Percentiles rank a stretch among this genome's conserved stretches.
phyloP scores from a whole-genome alignment of 306 rosid genomes.

The Trifolium dubium region DNA sequence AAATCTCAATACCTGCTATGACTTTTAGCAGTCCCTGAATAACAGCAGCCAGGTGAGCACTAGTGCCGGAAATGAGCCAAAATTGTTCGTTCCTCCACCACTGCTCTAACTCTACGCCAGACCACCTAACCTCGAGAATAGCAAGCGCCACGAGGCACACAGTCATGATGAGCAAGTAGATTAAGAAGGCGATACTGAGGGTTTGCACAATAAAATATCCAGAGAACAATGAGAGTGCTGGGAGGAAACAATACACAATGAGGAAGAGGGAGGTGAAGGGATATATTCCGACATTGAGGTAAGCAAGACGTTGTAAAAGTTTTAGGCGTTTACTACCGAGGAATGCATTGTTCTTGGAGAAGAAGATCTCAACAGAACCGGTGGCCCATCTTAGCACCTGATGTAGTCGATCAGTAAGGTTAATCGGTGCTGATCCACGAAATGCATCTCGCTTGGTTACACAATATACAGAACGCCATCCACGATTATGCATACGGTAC shows the following conservation, averaged over 20 bases:
- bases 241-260: slow-evolving; percentile 61
- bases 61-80: slow-evolving; percentile 61
- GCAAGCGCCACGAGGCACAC: slow-evolving; percentile 44
- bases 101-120: slow-evolving; percentile 53
- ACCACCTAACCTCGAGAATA: slow-evolving; percentile 57
- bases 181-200: slow-evolving; percentile 44
- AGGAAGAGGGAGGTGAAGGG: slow-evolving; percentile 64
- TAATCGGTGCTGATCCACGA: slow-evolving; percentile 60
- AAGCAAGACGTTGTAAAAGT: slow-evolving; percentile 52
- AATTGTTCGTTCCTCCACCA: slow-evolving; percentile 71
- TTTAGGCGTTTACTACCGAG: slow-evolving; percentile 45
- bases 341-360: slow-evolving; percentile 57
- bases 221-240: slow-evolving; percentile 53
- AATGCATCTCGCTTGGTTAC: slow-evolving; percentile 60
- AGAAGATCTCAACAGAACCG: slow-evolving; percentile 63
- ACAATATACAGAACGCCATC: slow-evolving; percentile 65
- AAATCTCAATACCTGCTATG: slow-evolving; percentile 59
- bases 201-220: slow-evolving; percentile 59
- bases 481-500: slow-evolving; percentile 65
- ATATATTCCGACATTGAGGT: slow-evolving; percentile 61
- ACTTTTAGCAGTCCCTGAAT: slow-evolving; percentile 58
- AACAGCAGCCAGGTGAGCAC: slow-evolving; percentile 62
- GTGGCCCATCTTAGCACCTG: slow-evolving; percentile 70
- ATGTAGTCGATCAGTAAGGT: slow-evolving; percentile 57
- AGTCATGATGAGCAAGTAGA: slow-evolving; percentile 57